phyloP scores from a whole-genome alignment of 2,329 filamentous ascomycete species.

The Microdochium paspali region DNA sequence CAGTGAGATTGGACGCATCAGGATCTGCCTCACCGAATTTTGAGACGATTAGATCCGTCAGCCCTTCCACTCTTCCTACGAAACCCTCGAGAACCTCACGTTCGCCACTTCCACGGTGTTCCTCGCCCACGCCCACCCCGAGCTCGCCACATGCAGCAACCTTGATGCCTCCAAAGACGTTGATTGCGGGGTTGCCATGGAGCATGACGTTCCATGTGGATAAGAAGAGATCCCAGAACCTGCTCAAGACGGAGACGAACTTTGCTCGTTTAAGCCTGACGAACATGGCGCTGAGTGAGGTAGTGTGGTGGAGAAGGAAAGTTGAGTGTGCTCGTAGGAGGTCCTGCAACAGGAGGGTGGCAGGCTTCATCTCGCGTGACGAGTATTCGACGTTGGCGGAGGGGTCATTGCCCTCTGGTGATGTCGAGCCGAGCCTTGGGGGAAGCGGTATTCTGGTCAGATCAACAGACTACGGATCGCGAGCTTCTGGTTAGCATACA shows the following conservation, averaged over 20 bases:
- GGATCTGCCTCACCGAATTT: slow-evolving; percentile 54
- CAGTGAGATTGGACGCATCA: slow-evolving; percentile 12
- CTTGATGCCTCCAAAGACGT: slow-evolving; percentile 75
- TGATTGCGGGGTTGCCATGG: slow-evolving; percentile 76
- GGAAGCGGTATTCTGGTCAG: slow-evolving; percentile 64
- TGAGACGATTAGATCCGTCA: slow-evolving; percentile 81
- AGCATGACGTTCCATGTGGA: slow-evolving; percentile 82
- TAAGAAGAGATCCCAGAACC: slow-evolving; percentile 68
- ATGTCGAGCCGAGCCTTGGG: slow-evolving; percentile 33
- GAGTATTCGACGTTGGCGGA: slow-evolving; percentile 65
- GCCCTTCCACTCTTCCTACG: slow-evolving; percentile 66
- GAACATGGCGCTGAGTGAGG: slow-evolving; percentile 63
- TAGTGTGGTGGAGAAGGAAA: slow-evolving; percentile 82
- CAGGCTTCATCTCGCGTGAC: slow-evolving; percentile 78
- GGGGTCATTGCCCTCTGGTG: slow-evolving; percentile 21
- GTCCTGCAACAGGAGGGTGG: slow-evolving; percentile 68
- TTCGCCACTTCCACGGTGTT: slow-evolving; percentile 89
- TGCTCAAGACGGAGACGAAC: slow-evolving; percentile 63
- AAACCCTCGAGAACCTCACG: slow-evolving; percentile 89
- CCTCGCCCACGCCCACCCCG: slow-evolving; percentile 89
- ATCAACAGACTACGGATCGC: slow-evolving; percentile 56
- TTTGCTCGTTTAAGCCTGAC: slow-evolving; percentile 52
- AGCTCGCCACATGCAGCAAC: slow-evolving; percentile 84
- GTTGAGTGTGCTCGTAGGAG: slow-evolving; percentile 71
- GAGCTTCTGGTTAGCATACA: background rate